Evolutionary conservation across 2,329 filamentous ascomycete genomes (phyloP), one percentile per base, ranked within the genome.

Genomic region (Sclerotinia glacialis): DNA sequence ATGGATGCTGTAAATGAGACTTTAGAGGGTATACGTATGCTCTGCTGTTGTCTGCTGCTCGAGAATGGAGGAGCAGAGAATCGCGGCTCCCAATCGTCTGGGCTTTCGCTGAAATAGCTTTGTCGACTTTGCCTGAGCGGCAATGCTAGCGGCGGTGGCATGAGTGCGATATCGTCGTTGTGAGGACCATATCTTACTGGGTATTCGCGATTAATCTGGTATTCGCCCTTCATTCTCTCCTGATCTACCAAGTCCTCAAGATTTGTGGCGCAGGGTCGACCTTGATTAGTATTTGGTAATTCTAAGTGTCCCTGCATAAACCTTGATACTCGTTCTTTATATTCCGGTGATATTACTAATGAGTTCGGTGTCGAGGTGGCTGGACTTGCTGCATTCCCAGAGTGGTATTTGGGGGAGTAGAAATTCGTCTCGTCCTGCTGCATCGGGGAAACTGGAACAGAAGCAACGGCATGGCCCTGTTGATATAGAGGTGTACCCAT

Each of bases 201-300:
- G 47, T 56, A 46, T 26, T 37, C 63, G n/a, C 42, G 44, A 28
- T 8, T 28, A 12, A 50, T 37, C 56, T 49, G 58, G 34, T 62
- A 2, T n/a, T 68, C 58, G 31, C 65, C 59, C 7, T 34, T 56
- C 7, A 40, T 42, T 12, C 37, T 53, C 42, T 69, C 68, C 52
- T 64, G 46, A 23, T 67, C 56, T 37, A 68, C 34, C 14, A 68
- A 58, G 6, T 65, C 66, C 21, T 69, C 26, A n/a, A 69, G 47
- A 21, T 23, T 44, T 46, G 28, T 40, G 14, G 21, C 21, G 40
- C 31, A 21, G 18, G n/a, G 4, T 11, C n/a, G 2, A 26, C n/a
- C 31, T 31, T 42, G 50, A 40, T 28, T 64, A 18, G 26, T 28
- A 37, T 54, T 59, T 5, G 44, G 63, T 40, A 59, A 52, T 49